Conservation (phyloP, 192 early-diverging fungal species). For the Entophlyctis luteolus region DNA sequence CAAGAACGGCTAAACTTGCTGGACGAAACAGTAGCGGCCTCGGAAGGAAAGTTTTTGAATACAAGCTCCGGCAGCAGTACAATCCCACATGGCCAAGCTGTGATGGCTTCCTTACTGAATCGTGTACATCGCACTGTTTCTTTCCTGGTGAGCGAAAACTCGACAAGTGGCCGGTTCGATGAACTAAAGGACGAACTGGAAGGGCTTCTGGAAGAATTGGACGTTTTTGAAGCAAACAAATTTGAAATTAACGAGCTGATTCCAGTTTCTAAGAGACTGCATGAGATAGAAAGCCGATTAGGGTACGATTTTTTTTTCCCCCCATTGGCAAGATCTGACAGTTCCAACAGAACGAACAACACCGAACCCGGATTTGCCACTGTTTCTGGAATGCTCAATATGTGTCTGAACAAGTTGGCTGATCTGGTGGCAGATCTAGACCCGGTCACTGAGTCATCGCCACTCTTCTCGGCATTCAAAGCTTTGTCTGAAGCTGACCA, state of each 20-base stretch:
- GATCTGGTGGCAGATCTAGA: conserved; percentile 12
- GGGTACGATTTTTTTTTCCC: neutral
- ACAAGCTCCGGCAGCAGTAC: neutral
- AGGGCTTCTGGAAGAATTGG: neutral
- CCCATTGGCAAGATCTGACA: neutral
- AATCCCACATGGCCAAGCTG: conserved; percentile 23
- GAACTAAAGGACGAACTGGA: neutral
- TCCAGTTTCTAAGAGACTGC: conserved; percentile 17
- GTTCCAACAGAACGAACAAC: neutral
- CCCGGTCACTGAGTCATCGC: neutral
- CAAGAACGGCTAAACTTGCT: conserved; percentile 18
- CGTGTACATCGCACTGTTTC: conserved; percentile 4
- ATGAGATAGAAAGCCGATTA: conserved; percentile 8
- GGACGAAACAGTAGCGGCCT: conserved; percentile 5
- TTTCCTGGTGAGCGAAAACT: conserved; percentile 12
- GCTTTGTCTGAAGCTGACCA: conserved; percentile 5
- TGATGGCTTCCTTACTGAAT: conserved; percentile 9
- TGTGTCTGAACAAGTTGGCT: conserved; percentile 8
- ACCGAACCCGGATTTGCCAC: conserved; percentile 11
- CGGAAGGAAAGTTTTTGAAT: conserved; percentile 21
- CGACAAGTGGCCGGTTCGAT: neutral
- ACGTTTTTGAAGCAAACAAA: neutral
- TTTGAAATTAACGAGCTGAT: conserved; percentile 11
- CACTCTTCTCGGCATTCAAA: neutral
- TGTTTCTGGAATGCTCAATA: conserved; percentile 2